Percentiles rank a stretch among this genome's conserved stretches.
Evolutionary conservation across 768 basidiomycete genomes (phyloP).

Genomic region (Collybia nuda): DNA sequence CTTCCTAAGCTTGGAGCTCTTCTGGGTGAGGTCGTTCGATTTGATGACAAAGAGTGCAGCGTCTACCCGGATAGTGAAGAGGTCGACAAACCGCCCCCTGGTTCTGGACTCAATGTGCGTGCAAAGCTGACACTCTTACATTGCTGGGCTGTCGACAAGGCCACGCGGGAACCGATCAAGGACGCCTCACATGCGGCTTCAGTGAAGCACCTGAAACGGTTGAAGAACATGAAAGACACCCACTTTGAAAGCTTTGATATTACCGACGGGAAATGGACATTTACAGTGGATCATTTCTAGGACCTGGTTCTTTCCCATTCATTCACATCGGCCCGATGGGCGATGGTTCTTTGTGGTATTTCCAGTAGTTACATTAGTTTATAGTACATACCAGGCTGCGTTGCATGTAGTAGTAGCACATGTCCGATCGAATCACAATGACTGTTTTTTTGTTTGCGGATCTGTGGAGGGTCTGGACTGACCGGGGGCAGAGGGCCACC

Average conservation of each 20-base stretch:
- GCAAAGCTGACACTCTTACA: conserved; percentile 74
- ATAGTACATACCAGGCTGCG: neutral
- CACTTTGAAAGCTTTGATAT: conserved; percentile 81
- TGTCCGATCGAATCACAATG: neutral
- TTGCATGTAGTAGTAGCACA: conserved; percentile 1
- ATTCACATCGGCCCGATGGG: neutral
- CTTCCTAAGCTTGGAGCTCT: conserved; percentile 77
- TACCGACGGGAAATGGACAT: conserved; percentile 86
- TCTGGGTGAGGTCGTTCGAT: conserved; percentile 82
- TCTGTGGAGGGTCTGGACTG: no score
- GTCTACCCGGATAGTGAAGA: conserved; percentile 92
- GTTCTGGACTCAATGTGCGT: conserved; percentile 86
- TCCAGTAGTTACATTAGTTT: conserved; percentile 13
- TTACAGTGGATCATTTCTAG: conserved; percentile 87
- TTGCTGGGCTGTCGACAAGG: conserved; percentile 91
- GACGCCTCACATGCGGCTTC: conserved; percentile 71
- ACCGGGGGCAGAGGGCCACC: neutral
- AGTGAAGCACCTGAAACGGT: conserved; percentile 72
- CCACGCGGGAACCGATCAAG: conserved; percentile 86
- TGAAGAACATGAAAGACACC: conserved; percentile 85
- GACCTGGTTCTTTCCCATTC: conserved; percentile 29
- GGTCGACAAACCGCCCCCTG: conserved; percentile 80
- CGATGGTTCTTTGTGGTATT: neutral
- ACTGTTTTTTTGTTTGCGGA: neutral
- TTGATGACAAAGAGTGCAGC: conserved; percentile 89